Conservation (phyloP, 2,329 filamentous ascomycete species). For the Balansia obtecta region DNA sequence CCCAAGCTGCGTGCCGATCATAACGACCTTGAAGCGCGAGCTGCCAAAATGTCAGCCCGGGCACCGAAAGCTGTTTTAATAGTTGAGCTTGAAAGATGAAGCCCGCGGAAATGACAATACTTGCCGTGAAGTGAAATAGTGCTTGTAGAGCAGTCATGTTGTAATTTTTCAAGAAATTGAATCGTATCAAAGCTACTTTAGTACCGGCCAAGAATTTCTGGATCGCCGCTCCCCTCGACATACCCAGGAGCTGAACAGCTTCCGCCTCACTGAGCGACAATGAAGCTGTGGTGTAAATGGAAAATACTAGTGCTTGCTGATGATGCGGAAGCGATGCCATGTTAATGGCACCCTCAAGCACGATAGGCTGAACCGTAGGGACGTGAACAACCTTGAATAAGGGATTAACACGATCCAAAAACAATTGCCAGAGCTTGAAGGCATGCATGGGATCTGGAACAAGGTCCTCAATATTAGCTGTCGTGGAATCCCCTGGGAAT, state of each 20-base stretch:
- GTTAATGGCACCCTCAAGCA: constrained; percentile 50
- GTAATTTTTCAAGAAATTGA: constrained; percentile 45
- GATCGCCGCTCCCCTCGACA: constrained; percentile 35
- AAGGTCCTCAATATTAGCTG: constrained; percentile 33
- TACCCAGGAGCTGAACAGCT: constrained; percentile 38
- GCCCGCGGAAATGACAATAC: background rate
- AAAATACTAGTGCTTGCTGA: constrained; percentile 49
- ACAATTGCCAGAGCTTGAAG: constrained; percentile 63
- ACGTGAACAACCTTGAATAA: constrained; percentile 61
- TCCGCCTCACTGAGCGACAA: constrained; percentile 43
- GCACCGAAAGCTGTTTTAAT: too few relatives aligned
- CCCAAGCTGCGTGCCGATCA: constrained; percentile 47
- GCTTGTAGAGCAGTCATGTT: constrained; percentile 48
- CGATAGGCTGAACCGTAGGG: constrained; percentile 51
- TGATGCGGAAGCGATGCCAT: constrained; percentile 42
- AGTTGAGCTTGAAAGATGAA: too few relatives aligned
- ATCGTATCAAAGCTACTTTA: constrained; percentile 34
- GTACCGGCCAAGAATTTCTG: constrained; percentile 39
- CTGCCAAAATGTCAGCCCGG: constrained; percentile 20
- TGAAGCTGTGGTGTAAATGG: constrained; percentile 52
- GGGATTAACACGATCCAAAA: constrained; percentile 63
- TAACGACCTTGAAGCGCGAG: constrained; percentile 44
- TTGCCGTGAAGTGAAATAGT: constrained; percentile 43
- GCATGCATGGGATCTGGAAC: constrained; percentile 55
- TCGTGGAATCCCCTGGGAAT: constrained; percentile 27